A percentile compares a stretch with the other conserved stretches of the same genome.
Evolutionary conservation across 2,329 filamentous ascomycete species (phyloP).

Genomic region (Colletotrichum plurivorum): DNA sequence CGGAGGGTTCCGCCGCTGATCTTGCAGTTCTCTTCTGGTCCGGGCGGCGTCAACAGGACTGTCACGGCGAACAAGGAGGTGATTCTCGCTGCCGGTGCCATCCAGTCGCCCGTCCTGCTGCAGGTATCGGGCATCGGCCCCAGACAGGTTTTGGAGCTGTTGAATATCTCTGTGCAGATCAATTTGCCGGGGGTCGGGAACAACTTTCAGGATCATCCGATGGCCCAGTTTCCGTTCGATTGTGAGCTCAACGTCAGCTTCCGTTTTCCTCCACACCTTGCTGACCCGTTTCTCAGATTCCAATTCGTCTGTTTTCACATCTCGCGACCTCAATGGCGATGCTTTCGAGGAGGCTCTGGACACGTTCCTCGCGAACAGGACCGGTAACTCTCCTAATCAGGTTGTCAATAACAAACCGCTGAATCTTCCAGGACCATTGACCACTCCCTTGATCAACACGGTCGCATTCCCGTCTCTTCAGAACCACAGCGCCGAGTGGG

Average conservation of each 20-base stretch:
- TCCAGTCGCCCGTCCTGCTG: constrained; percentile 59
- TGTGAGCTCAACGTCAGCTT: constrained; percentile 21
- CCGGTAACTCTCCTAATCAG: background rate
- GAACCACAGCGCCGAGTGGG: constrained; percentile 44
- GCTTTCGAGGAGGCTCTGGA: constrained; percentile 18
- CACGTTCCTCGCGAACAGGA: constrained; percentile 28
- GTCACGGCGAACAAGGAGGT: constrained; percentile 52
- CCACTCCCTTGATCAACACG: constrained; percentile 47
- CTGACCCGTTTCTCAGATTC: constrained; percentile 4
- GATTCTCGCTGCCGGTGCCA: constrained; percentile 57
- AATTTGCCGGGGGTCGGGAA: constrained; percentile 51
- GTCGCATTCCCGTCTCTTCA: constrained; percentile 46
- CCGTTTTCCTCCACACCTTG: rapidly evolving
- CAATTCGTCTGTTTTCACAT: constrained; percentile 30
- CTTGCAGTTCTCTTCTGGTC: constrained; percentile 14
- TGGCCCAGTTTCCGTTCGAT: constrained; percentile 42
- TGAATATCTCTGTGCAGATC: constrained; percentile 47
- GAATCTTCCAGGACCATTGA: constrained; percentile 20
- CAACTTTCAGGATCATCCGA: constrained; percentile 50
- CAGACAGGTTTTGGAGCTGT: constrained; percentile 44
- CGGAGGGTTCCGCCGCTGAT: background rate
- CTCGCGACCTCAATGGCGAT: constrained; percentile 24
- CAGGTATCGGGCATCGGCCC: constrained; percentile 57
- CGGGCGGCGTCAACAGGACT: constrained; percentile 21
- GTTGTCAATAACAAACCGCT: background rate